These are phyloP conservation scores for Steccherinum ochraceum DNA, from an alignment of 768 basidiomycete species.

Conservation along the genomic window DNA sequence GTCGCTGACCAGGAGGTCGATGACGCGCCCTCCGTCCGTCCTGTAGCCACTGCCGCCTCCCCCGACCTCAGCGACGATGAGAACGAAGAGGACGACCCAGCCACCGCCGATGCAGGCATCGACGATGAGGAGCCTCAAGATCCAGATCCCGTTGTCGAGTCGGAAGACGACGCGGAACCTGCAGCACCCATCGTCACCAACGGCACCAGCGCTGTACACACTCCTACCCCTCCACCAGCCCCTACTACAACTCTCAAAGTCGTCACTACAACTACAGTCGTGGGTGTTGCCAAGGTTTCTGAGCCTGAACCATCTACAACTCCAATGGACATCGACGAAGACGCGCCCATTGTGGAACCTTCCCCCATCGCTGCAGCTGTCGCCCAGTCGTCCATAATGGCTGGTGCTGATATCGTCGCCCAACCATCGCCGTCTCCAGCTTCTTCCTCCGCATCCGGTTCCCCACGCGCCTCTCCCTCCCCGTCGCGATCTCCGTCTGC, in stretches of 20 bases:
- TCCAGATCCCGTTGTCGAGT: constrained; percentile 14
- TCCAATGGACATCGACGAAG: constrained; percentile 19
- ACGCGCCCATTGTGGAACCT: constrained; percentile 6
- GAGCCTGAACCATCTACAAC: background rate
- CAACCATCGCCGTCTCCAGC: constrained; percentile 33
- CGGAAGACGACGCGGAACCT: constrained; percentile 23
- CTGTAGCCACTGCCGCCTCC: constrained; percentile 8
- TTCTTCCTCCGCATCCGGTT: constrained; percentile 20
- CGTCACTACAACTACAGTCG: background rate
- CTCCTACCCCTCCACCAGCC: constrained; percentile 3
- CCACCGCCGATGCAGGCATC: constrained; percentile 14
- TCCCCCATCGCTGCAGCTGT: constrained; percentile 23
- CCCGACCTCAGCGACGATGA: constrained; percentile 28
- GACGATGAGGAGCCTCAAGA: constrained; percentile 23
- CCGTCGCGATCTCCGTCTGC: constrained; percentile 39
- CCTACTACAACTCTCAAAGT: background rate
- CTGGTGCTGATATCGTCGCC: constrained; percentile 33
- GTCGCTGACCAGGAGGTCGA: constrained; percentile 6
- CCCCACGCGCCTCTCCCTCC: constrained; percentile 27
- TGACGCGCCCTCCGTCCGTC: background rate
- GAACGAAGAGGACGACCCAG: constrained; percentile 24
- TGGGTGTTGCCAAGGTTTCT: background rate
- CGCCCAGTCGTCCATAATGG: constrained; percentile 44
- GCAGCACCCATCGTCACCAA: constrained; percentile 8
- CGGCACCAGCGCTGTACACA: background rate